Percentiles rank a stretch among this genome's conserved stretches.
Conservation (phyloP, 495 filamentous ascomycete species). For the Neurospora africana region DNA sequence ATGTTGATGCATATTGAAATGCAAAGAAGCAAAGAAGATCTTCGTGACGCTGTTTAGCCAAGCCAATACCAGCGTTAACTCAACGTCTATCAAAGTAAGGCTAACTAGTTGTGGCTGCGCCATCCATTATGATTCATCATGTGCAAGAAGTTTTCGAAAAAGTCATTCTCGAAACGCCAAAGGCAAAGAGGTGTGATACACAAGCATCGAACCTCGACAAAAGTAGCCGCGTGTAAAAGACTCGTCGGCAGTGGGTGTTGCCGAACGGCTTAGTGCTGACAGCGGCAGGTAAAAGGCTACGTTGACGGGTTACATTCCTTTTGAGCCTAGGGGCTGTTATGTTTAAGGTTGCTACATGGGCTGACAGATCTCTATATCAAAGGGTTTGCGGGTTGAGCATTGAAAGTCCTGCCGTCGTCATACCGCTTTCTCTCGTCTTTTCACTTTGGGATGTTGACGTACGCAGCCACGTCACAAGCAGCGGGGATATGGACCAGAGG, state of each 20-base stretch:
- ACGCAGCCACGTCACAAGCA: background rate
- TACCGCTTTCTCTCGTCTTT: background rate
- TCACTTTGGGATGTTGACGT: background rate
- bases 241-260: background rate
- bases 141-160: background rate
- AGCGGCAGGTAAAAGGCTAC: background rate
- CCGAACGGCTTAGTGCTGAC: background rate
- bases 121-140: background rate
- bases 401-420: background rate
- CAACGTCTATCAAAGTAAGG: background rate
- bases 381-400: background rate
- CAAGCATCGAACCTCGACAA: background rate
- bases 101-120: background rate
- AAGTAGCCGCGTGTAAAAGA: background rate
- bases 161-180: background rate
- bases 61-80: background rate
- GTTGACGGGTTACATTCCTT: background rate
- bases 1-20: background rate
- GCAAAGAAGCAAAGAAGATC: background rate
- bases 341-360: background rate
- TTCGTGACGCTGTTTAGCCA: background rate
- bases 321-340: background rate
- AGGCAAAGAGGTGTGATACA: background rate
- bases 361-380: background rate
- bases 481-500: background rate